Evolutionary conservation across 805 yeast genomes (phyloP).

Genomic region (Yarrowia divulgata): DNA sequence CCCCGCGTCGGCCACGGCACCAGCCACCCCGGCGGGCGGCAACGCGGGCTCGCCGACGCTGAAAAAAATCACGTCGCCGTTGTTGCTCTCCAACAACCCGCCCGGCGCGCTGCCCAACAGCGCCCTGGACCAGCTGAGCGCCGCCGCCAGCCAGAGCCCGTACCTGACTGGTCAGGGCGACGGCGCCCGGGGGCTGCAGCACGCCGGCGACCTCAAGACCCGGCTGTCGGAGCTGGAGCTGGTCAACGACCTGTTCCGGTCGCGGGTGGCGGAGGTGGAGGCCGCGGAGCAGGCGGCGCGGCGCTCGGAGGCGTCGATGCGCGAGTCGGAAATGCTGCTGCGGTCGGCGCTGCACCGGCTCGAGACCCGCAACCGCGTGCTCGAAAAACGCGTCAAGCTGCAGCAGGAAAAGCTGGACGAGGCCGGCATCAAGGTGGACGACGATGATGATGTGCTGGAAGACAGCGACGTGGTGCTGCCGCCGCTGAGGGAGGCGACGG

Average conservation of each 20-base stretch:
- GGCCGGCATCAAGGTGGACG: conserved; percentile 26
- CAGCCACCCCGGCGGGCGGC: conserved; percentile 18
- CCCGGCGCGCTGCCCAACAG: conserved; percentile 26
- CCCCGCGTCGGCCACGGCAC: conserved; percentile 11
- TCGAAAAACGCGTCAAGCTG: conserved; percentile 27
- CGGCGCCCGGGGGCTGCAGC: not conserved
- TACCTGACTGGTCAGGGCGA: conserved; percentile 40
- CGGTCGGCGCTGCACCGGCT: conserved; percentile 40
- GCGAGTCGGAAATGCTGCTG: conserved; percentile 44
- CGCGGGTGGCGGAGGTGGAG: conserved; percentile 84
- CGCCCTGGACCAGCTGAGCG: conserved; percentile 43
- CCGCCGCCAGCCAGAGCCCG: conserved; percentile 43
- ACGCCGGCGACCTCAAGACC: conserved; percentile 62
- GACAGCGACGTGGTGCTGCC: conserved; percentile 31
- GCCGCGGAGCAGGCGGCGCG: conserved; percentile 51
- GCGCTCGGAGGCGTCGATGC: conserved; percentile 46
- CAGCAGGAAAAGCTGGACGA: conserved; percentile 33
- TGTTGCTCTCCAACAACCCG: conserved; percentile 35
- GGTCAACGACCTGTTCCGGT: conserved; percentile 85
- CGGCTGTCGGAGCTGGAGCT: conserved; percentile 87
- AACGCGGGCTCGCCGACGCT: conserved; percentile 2
- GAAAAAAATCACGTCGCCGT: conserved; percentile 40
- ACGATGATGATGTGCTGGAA: conserved; percentile 27
- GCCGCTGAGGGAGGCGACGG: conserved; percentile 10
- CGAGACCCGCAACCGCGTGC: conserved; percentile 37